Percentiles rank a stretch among this genome's conserved stretches.
phyloP scores from a whole-genome alignment of 805 yeast species.

The Teunomyces cretensis region DNA sequence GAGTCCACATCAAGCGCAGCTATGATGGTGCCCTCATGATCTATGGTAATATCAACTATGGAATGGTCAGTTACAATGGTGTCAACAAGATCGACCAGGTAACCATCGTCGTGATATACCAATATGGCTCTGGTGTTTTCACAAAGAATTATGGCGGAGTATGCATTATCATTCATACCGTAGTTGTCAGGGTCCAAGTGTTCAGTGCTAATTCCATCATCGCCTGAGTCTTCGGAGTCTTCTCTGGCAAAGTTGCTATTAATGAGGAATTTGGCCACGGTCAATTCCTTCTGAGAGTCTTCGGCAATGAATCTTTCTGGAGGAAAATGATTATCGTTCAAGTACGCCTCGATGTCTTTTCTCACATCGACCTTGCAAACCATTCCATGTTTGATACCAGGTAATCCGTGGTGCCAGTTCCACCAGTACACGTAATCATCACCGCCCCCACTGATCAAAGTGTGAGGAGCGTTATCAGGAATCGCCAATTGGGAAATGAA shows the following conservation, averaged over 20 bases:
- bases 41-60: conserved; percentile 29
- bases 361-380: conserved; percentile 51
- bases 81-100: conserved; percentile 28
- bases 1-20: conserved; percentile 34
- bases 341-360: conserved; percentile 35
- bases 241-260: conserved; percentile 11
- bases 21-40: conserved; percentile 16
- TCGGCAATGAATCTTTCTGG: conserved; percentile 62
- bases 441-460: conserved; percentile 87
- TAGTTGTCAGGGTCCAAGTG: too few relatives aligned
- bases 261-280: conserved; percentile 48
- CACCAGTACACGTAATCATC: conserved; percentile 72
- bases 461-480: conserved; percentile 49
- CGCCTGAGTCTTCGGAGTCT: too few relatives aligned
- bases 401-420: conserved; percentile 63
- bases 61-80: conserved; percentile 23
- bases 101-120: conserved; percentile 31
- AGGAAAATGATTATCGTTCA: conserved; percentile 59
- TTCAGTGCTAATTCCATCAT: too few relatives aligned
- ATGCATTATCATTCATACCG: conserved; percentile 10
- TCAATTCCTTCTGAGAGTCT: conserved; percentile 50
- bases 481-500: conserved; percentile 69
- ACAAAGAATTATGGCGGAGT: conserved; percentile 43
- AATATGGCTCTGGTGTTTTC: conserved; percentile 53
- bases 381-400: conserved; percentile 15